A percentile compares a stretch with the other conserved stretches of the same genome.
Conservation (phyloP, 176 grass and related monocot species). For the Triticum aestivum region DNA sequence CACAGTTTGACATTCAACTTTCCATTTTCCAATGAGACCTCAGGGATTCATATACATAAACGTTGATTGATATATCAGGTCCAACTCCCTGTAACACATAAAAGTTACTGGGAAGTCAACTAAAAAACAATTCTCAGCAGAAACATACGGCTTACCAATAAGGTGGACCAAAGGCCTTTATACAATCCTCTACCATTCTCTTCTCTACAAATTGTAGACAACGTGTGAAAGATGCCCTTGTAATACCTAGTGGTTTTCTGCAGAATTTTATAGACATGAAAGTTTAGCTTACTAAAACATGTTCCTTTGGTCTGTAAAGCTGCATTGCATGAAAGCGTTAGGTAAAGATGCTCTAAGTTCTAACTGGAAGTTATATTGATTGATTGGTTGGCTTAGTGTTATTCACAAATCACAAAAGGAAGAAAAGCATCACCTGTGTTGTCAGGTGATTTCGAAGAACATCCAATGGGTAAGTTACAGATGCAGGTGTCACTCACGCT, state of each 20-base stretch:
- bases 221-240: conserved; percentile 72
- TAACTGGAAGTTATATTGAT: neutral
- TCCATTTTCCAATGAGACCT: conserved; percentile 70
- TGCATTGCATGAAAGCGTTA: neutral
- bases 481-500: conserved; percentile 85
- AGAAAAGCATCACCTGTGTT: conserved; percentile 58
- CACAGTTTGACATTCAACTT: conserved; percentile 47
- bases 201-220: conserved; percentile 89
- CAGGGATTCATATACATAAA: conserved; percentile 86
- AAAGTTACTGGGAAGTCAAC: conserved; percentile 32
- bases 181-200: conserved; percentile 7
- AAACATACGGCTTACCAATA: conserved; percentile 56
- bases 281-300: too few species aligned
- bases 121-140: conserved; percentile 29
- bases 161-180: neutral
- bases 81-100: conserved; percentile 75
- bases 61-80: conserved; percentile 90
- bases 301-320: neutral
- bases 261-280: too few species aligned
- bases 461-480: conserved; percentile 78
- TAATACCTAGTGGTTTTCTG: conserved; percentile 91
- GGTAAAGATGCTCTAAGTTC: neutral
- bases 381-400: neutral
- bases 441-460: conserved; percentile 80
- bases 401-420: neutral